A percentile compares a stretch with the other conserved stretches of the same genome.
Conservation (phyloP, 2,329 filamentous ascomycete genomes). For the Trichophyton schoenleinii region DNA sequence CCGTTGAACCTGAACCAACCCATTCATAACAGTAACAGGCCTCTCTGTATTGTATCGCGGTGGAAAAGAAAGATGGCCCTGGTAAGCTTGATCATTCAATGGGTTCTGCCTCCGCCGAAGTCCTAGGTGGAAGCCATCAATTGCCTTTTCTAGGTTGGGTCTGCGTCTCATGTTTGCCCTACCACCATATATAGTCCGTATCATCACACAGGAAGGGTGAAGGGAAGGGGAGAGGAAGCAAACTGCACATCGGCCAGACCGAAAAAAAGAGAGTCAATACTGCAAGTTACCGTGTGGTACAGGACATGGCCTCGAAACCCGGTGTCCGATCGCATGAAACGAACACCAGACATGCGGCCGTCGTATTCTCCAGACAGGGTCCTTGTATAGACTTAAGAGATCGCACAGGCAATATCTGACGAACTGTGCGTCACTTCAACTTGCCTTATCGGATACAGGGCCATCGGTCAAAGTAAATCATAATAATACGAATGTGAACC, state of each 20-base stretch:
- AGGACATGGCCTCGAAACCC: not conserved
- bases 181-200: not conserved
- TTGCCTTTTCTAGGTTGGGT: too few relatives aligned
- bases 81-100: not conserved
- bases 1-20: not conserved
- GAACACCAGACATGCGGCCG: not conserved
- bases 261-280: not conserved
- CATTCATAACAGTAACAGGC: not conserved
- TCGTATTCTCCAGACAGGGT: not conserved
- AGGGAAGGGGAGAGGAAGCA: not conserved
- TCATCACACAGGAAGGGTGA: too few relatives aligned
- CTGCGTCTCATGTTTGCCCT: not conserved
- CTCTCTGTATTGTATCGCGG: not conserved
- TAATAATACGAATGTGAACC: not conserved
- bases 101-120: not conserved
- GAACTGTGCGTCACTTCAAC: not conserved
- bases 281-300: not conserved
- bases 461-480: too few relatives aligned
- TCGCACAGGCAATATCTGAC: not conserved
- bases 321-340: not conserved
- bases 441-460: too few relatives aligned
- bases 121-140: too few relatives aligned
- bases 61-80: not conserved
- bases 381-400: not conserved
- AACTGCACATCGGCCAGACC: not conserved